A percentile compares a stretch with the other conserved stretches of the same genome.
Evolutionary conservation across 1,284 basidiomycete genomes (phyloP).

Genomic region (Xanthoconium separans): DNA sequence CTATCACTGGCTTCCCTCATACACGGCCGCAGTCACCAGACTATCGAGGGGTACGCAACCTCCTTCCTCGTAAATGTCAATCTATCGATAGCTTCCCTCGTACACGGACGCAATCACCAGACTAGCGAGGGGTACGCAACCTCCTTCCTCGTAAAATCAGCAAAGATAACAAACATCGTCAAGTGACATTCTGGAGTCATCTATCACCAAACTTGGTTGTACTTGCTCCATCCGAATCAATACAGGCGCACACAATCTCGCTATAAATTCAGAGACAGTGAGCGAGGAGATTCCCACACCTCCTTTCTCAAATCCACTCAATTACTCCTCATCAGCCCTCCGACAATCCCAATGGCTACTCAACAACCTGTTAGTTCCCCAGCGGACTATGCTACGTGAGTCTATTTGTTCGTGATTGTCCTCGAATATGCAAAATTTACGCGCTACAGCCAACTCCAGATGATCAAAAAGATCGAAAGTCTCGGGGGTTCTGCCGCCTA

Average conservation of each 20-base stretch:
- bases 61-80: too few relatives aligned
- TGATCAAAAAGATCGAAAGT: background rate
- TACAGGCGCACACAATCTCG: background rate
- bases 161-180: too few relatives aligned
- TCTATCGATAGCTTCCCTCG: too few relatives aligned
- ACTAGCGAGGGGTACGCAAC: too few relatives aligned
- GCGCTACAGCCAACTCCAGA: background rate
- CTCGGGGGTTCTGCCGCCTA: conserved; percentile 3
- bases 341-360: background rate
- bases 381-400: background rate
- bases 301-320: background rate
- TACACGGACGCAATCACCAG: too few relatives aligned
- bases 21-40: too few relatives aligned
- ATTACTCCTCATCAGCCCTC: background rate
- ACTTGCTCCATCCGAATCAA: too few relatives aligned
- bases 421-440: background rate
- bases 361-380: background rate
- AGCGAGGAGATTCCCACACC: background rate
- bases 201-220: too few relatives aligned
- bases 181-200: too few relatives aligned
- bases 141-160: too few relatives aligned
- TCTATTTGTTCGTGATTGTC: background rate
- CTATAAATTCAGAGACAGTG: background rate
- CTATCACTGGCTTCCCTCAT: too few relatives aligned
- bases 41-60: too few relatives aligned